phyloP scores from a whole-genome alignment of 495 filamentous ascomycete species.

The Evernia prunastri region DNA sequence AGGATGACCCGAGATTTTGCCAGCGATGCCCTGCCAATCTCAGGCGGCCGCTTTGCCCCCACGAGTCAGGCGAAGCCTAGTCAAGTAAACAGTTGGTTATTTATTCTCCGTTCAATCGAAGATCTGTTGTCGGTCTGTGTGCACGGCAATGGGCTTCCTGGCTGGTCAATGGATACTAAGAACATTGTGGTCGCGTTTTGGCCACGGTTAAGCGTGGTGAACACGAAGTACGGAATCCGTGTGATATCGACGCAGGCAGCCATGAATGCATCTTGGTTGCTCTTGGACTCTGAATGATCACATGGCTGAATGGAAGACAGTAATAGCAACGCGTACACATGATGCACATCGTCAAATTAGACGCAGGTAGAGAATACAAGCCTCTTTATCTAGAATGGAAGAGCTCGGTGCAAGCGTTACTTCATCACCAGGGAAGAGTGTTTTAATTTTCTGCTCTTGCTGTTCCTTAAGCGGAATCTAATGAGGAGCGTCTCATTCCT shows the following conservation, averaged over 20 bases:
- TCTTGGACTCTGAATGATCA: neutral
- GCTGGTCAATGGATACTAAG: conserved; percentile 2
- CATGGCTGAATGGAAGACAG: neutral
- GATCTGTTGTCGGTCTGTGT: conserved; percentile 1
- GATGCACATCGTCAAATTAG: neutral
- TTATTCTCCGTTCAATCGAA: neutral
- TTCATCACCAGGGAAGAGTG: neutral
- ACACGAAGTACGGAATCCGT: neutral
- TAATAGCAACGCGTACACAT: neutral
- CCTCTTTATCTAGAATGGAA: neutral
- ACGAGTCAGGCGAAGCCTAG: neutral
- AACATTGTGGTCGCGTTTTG: conserved; percentile 9
- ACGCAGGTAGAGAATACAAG: neutral
- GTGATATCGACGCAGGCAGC: neutral
- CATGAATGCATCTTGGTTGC: neutral
- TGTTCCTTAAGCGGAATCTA: no score
- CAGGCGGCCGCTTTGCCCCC: neutral
- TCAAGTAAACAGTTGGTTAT: neutral
- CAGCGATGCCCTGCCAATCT: neutral
- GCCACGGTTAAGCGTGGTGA: conserved; percentile 6
- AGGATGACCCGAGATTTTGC: conserved; percentile 15
- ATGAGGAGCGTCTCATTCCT: no score
- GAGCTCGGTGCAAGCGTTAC: neutral
- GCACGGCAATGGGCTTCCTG: neutral
- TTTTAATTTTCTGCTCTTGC: no score